Evolutionary conservation across 192 early-diverging fungal species (phyloP), one percentile per base, ranked within the genome.

Genomic region (Coemansia sp.): DNA sequence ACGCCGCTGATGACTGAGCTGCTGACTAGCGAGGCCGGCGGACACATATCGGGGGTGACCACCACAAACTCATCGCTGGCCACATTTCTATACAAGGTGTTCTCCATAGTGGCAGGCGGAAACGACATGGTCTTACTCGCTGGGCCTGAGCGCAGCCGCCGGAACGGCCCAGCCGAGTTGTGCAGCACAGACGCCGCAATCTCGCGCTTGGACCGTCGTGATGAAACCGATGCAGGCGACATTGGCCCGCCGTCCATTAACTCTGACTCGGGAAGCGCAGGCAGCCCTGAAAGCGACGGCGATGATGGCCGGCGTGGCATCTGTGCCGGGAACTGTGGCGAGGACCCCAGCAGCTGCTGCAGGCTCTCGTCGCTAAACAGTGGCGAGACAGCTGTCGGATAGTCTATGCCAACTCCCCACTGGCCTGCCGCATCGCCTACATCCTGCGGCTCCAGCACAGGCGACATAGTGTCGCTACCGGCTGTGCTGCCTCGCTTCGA

Each of bases 1-100:
- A 79, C 76, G 38, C 76, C 76, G 64, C 76, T 79, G 60, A 79
- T 79, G 19, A 79, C 76, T 27, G 76, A 79, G 67, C 60, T 73
- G 64, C 71, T 79, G 11, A 79, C 76, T 39, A 79, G 70, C 53
- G 76, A 21, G 12, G 77, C 77, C 10, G 77, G 72, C 60, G 77
- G 77, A 12, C 72, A 79, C 77, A 74, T 80, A 27, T 75, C 72
- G n/a, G 77, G 66, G 25, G 77, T 80, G 2, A 80, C 72, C 27
- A 80, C 71, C 2, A 80, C 72, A 66, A 80, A 80, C 57, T 80
- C 77, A 52, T 80, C 77, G 49, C 55, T 57, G 32, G 51, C 67
- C 0, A 45, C 47, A n/a, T 47, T 27, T 29, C 57, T 54, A 6
- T 17, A 57, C 19, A 69, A 49, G 10, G 67, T 39, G 65, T 41